Base-by-base conservation (phyloP, 495 filamentous ascomycete genomes). In the Podospora bellae-mahoneyi region DNA sequence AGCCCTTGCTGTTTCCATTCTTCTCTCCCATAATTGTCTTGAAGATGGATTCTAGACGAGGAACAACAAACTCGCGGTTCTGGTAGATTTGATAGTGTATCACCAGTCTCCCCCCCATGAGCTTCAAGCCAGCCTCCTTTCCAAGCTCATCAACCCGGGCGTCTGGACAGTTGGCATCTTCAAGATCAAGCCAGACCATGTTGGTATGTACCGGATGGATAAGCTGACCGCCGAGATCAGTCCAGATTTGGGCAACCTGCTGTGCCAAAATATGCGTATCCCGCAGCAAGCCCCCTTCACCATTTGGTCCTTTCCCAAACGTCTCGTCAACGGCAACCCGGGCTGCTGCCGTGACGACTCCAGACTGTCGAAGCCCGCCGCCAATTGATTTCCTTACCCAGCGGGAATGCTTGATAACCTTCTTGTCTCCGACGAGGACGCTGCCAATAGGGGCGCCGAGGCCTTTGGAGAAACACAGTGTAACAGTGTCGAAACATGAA, bases 171-270 rank as follows among this genome's bases (percentile, higher is more conserved):
- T 82, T 79, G 5, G 71, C 75, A 13, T 74, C 81, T 30, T 89
- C 86, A 32, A 97, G 77, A 78, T 96, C 91, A 66, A 97, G 70
- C 94, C 93, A 98, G 18, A 96, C 87, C 90, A 97, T 97, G 77
- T 98, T 97, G 55, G 94, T 97, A 72, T 97, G 90, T 3, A 90
- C 89, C 7, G 87, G 87, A 34, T 87, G 78, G 54, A 74, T 60
- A 30, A 87, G 75, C 78, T 86, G 83, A 15, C 90, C 88, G 1
- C 90, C 90, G 16, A 88, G 77, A 5, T 75, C 78, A 3, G 78
- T 84, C 91, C 91, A 93, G 66, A 86, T 77, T 28, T 81, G 77
- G 23, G 84, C 89, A 27, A 96, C 79, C 56, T 79, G 78, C 78
- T 87, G 88, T 1, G 93, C 92, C 34, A 83, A 84, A 30, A 74